Evolutionary conservation across 345 rosid species (phyloP).

Genomic region (Geranium brycei): DNA sequence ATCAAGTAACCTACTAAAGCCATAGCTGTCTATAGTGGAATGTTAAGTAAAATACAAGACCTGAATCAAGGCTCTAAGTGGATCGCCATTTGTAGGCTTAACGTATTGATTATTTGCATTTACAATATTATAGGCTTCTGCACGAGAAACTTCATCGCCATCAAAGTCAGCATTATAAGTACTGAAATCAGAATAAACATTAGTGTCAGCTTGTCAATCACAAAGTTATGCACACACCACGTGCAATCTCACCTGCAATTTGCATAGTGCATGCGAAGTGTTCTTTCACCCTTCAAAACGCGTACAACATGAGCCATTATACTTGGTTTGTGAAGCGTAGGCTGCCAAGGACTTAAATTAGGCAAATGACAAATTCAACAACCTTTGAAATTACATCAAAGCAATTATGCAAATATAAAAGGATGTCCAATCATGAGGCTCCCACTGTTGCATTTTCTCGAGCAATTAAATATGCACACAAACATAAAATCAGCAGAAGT

Average conservation of each 20-base stretch:
- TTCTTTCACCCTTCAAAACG: conserved; percentile 82
- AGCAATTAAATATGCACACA: too few species aligned
- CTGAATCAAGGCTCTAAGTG: conserved; percentile 87
- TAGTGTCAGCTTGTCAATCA: background rate
- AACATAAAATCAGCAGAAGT: background rate
- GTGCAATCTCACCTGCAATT: conserved; percentile 65
- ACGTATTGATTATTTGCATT: conserved; percentile 95
- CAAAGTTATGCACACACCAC: too few species aligned
- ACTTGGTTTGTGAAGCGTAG: conserved; percentile 96
- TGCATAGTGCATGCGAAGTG: conserved; percentile 97
- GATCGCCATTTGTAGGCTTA: conserved; percentile 91
- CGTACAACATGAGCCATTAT: conserved; percentile 95
- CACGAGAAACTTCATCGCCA: conserved; percentile 96
- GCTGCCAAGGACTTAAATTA: conserved; percentile 39
- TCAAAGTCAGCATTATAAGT: conserved; percentile 99
- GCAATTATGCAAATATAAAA: background rate
- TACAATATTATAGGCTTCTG: conserved; percentile 94
- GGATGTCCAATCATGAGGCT: too few species aligned
- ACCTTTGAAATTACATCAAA: background rate
- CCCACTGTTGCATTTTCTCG: too few species aligned
- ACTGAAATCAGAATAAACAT: conserved; percentile 27
- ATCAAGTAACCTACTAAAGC: background rate
- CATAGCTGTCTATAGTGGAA: background rate
- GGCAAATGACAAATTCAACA: conserved; percentile 8
- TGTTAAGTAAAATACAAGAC: conserved; percentile 18